Evolutionary conservation across 306 rosid species (phyloP), one percentile per base, ranked within the genome.

Genomic region (Sophora flavescens): DNA sequence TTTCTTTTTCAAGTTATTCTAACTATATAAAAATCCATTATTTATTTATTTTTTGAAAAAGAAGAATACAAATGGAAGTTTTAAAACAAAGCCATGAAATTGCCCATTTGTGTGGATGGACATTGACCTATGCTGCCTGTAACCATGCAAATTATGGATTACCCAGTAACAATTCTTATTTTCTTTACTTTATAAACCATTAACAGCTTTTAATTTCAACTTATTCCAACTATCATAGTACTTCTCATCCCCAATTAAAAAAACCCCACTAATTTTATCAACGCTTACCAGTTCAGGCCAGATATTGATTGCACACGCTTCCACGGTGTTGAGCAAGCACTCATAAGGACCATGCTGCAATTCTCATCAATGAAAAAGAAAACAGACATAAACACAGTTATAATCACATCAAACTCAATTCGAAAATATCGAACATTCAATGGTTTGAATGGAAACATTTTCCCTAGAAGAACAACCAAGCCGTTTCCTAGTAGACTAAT

Each of bases 311-410:
- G 96, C 97, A 78, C 99, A 95, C 4, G 97, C 96, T 84, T 95
- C 96, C 52, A 92, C 87, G 0, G 96, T 95, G 83, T 95, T 83
- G 48, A 95, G 80, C 54, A 95, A 86, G 83, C 99, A 95, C 78
- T 95, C 99, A 32, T 57, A 30, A 4, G 83, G 86, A 10, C 99
- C 99, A 59, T 95, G 99, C 97, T 95, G 91, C n/a, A n/a, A n/a
- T n/a, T n/a, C n/a, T n/a, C 80, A 48, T 50, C 38, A 39, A 79
- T 38, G 8, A 33, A 39, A 39, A 2, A 3, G 35, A 10, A 39
- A 70, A 32, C 3, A 18, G 26, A 32, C 22, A 17, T 22, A 57
- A 50, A 16, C 35, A 2, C 63, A 50, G 12, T 8, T 5, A 60
- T 30, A 48, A 32, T 15, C 2, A 10, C 16, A 68, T n/a, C 22